These are phyloP conservation scores for Nicotiana paniculata DNA, from an alignment of 257 asterid species.

Conservation along the genomic window DNA sequence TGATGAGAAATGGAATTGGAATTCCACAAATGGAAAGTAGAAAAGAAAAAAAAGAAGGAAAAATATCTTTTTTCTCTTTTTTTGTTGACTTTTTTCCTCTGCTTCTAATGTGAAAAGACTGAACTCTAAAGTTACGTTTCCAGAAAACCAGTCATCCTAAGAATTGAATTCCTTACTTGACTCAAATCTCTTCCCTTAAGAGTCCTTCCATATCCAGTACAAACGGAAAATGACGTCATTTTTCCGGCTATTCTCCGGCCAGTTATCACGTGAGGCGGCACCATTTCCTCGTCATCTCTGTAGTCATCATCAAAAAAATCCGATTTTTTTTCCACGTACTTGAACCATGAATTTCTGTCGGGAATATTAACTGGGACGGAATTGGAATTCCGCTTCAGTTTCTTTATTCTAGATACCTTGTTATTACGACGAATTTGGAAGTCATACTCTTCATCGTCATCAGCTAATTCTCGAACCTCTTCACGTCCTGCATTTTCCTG, in stretches of 20 bases:
- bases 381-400: slow-evolving; percentile 9
- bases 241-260: slow-evolving; percentile 65
- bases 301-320: neutral
- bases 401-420: slow-evolving; percentile 21
- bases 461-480: neutral
- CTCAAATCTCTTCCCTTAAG: slow-evolving; percentile 77
- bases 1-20: neutral
- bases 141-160: slow-evolving; percentile 76
- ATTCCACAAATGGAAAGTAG: slow-evolving; percentile 3
- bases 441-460: neutral
- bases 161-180: slow-evolving; percentile 55
- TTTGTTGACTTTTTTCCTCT: neutral
- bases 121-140: slow-evolving; percentile 34
- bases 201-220: slow-evolving; percentile 71
- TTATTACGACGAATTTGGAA: neutral
- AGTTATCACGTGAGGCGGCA: slow-evolving; percentile 71
- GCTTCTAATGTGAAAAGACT: neutral
- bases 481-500: slow-evolving; percentile 22
- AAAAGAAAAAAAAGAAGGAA: slow-evolving; percentile 2
- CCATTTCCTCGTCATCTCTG: slow-evolving; percentile 37
- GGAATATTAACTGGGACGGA: slow-evolving; percentile 7
- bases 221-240: slow-evolving; percentile 62
- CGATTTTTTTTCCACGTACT: neutral
- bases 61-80: neutral
- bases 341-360: neutral